Base-by-base conservation (phyloP, 768 basidiomycete species). In the Lactarius sanguifluus region DNA sequence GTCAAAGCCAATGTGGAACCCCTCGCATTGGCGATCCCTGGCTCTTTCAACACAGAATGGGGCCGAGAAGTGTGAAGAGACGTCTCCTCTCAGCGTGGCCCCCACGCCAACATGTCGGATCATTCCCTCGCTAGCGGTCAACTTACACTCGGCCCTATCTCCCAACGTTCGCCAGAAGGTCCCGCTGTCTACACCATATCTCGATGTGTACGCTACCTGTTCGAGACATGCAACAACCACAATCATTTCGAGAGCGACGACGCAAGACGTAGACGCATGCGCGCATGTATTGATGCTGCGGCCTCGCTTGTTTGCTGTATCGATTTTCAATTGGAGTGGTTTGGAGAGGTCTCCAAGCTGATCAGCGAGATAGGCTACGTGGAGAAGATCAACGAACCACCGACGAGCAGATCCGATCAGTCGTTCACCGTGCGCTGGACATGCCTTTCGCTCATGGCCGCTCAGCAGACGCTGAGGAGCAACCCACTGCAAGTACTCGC, bases 361-460 rank as follows among this genome's bases (percentile, higher is more conserved):
- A 15, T 64, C 25, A 50, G 57, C 45, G 63, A 47, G 16, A 23
- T 64, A 12, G 63, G 45, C 34, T 2, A 36, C 23, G 28, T 54
- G 5, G 32, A 47, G 18, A 8, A 16, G 1, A 12, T 41, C 32
- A 36, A 20, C n/a, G 32, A 32, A 32, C 5, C 10, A 13, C 23
- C 18, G 12, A 36, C 43, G 16, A 34, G 23, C 45, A 16, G 34
- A 8, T 38, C 56, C 3, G 13, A 64, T 54, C 15, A 2, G 34
- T 36, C 45, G 5, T 57, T 57, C 45, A n/a, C 36, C 25, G 10
- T 43, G 3, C 62, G 32, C n/a, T 47, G 62, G 43, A 57, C 63
- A 7, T 64, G 63, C 57, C 57, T 64, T 16, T 45, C 57, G 10
- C 57, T 58, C 45, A 23, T 64, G 45, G 57, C 34, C n/a, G 25